Evolutionary conservation across 768 basidiomycete genomes (phyloP).

Genomic region (Rhodosporidiobolus sp.): DNA sequence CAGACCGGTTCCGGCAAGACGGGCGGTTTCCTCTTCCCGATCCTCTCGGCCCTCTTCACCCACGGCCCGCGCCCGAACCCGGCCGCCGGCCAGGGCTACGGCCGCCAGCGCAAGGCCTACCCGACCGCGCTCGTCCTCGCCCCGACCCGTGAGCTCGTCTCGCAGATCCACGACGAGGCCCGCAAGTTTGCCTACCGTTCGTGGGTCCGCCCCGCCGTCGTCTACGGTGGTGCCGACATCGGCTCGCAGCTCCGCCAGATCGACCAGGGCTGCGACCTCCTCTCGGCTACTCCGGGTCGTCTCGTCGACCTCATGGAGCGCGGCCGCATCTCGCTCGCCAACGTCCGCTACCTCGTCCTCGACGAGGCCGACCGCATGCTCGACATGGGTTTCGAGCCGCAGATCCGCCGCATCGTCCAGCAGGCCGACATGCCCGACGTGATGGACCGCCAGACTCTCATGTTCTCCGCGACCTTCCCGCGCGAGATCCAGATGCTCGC

Average conservation of each 20-base stretch:
- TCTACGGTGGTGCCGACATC: conserved; percentile 98
- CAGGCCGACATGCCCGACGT: conserved; percentile 98
- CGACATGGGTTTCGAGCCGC: conserved; percentile 99
- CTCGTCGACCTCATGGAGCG: conserved; percentile 98
- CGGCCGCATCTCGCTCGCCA: conserved; percentile 90
- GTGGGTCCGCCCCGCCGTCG: conserved; percentile 98
- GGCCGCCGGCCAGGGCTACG: conserved; percentile 55
- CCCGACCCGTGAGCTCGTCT: conserved; percentile 96
- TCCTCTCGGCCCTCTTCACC: conserved; percentile 85
- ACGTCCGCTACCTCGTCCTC: conserved; percentile 95
- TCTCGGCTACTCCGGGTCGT: conserved; percentile 95
- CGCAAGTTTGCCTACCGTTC: conserved; percentile 99
- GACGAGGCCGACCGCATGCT: conserved; percentile 99
- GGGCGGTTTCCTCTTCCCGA: conserved; percentile 97
- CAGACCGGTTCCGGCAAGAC: conserved; percentile 99
- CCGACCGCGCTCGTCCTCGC: conserved; percentile 97
- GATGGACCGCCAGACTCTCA: conserved; percentile 88
- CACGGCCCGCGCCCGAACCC: conserved; percentile 75
- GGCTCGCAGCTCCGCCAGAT: conserved; percentile 87
- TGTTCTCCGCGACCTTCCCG: conserved; percentile 99
- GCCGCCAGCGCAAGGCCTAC: conserved; percentile 79
- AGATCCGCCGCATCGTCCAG: conserved; percentile 96
- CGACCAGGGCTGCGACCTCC: conserved; percentile 93
- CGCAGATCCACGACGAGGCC: conserved; percentile 98
- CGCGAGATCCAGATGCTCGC: conserved; percentile 97